Evolutionary conservation across 148 eudicot species (phyloP).

Genomic region (Selenicereus undatus): DNA sequence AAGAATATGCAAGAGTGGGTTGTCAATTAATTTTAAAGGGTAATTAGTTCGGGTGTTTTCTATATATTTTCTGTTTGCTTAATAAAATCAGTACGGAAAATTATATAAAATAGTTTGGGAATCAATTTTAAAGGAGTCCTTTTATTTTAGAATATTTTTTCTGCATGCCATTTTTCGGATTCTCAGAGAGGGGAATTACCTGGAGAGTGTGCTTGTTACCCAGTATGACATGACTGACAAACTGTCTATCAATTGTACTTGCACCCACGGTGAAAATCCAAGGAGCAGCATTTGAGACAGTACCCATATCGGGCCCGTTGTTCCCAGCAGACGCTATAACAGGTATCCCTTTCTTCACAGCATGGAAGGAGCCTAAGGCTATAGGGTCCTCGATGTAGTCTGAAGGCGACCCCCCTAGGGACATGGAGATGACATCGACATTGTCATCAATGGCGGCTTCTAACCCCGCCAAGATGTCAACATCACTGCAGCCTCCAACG

Average conservation of each 20-base stretch:
- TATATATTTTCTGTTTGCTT: no score
- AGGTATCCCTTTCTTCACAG: slow-evolving; percentile 5
- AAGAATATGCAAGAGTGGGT: no score
- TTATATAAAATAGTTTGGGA: no score
- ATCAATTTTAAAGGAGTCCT: no score
- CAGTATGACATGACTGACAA: slow-evolving; percentile 4
- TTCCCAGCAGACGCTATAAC: slow-evolving; percentile 26
- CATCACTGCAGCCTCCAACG: background rate
- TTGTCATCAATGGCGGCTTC: slow-evolving; percentile 22
- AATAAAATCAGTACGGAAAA: no score
- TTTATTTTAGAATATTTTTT: no score
- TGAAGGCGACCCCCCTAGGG: background rate
- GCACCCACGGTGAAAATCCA: slow-evolving; percentile 30
- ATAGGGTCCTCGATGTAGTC: slow-evolving; percentile 2
- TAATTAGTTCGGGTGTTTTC: no score
- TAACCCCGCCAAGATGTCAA: slow-evolving; percentile 18
- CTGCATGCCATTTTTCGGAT: background rate
- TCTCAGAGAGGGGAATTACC: background rate
- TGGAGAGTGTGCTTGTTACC: slow-evolving; percentile 9
- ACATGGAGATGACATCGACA: slow-evolving; percentile 13
- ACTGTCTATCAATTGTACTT: slow-evolving; percentile 20
- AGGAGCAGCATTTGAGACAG: slow-evolving; percentile 19
- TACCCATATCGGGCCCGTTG: slow-evolving; percentile 6
- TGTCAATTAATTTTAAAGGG: no score
- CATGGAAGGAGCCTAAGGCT: slow-evolving; percentile 27